phyloP scores from a whole-genome alignment of 441 rosid genomes.

The Jatropha multifida region DNA sequence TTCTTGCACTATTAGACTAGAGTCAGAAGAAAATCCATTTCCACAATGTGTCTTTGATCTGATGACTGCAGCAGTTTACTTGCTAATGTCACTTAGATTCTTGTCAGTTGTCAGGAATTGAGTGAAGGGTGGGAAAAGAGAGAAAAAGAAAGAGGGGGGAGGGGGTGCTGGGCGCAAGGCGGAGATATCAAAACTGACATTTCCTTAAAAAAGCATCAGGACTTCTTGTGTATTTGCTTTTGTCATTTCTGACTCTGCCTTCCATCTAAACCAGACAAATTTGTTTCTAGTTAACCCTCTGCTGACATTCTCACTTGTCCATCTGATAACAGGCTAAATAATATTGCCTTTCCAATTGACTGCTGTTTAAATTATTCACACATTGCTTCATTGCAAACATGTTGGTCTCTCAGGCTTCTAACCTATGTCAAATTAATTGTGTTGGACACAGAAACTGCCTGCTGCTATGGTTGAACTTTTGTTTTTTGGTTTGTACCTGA shows the following conservation, averaged over 20 bases:
- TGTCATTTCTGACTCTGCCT: neutral
- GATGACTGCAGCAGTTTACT: no score
- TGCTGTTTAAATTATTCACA: neutral
- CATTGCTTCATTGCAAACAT: neutral
- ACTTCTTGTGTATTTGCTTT: neutral
- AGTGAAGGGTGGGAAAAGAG: neutral
- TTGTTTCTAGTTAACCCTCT: neutral
- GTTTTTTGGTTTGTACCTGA: neutral
- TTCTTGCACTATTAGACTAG: neutral
- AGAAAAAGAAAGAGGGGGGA: no score
- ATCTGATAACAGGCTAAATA: neutral
- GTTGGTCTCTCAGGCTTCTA: neutral
- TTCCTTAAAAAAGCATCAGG: neutral
- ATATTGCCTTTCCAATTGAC: neutral
- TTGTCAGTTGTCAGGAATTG: neutral
- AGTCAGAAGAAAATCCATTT: neutral
- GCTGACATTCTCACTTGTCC: neutral
- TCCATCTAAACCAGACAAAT: neutral
- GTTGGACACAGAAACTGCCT: neutral
- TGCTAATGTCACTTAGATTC: no score
- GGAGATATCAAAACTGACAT: neutral
- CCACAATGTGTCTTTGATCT: no score
- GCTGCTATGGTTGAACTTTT: neutral
- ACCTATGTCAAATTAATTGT: neutral
- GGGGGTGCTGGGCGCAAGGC: no score